A percentile compares a stretch with the other conserved stretches of the same genome.
phyloP scores from a whole-genome alignment of 345 rosid genomes.

The Populus euphratica region DNA sequence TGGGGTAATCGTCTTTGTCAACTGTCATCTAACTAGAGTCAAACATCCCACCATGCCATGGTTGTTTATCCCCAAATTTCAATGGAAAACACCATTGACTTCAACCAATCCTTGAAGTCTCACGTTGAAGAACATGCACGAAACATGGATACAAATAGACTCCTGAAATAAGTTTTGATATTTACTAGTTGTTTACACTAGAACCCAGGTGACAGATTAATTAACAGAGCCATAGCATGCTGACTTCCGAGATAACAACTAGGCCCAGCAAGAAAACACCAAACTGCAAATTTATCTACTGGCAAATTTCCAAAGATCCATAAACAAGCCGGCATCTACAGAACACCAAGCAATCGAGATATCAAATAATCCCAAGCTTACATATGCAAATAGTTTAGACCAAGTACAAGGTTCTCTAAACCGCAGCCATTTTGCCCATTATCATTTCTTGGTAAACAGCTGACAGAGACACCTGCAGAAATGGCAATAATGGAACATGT shows the following conservation, averaged over 20 bases:
- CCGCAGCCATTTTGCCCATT: not conserved
- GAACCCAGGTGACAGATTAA: not conserved
- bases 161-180: not conserved
- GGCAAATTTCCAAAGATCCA: not conserved
- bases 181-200: not conserved
- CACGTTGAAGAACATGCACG: not conserved
- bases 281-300: not conserved
- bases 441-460: not conserved
- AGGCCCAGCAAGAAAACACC: not conserved
- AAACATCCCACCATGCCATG: too few species aligned
- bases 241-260: not conserved
- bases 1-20: too few species aligned
- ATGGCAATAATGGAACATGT: not conserved
- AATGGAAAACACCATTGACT: conserved; percentile 35
- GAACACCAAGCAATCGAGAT: not conserved
- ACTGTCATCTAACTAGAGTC: too few species aligned
- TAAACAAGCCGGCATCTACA: not conserved
- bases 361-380: not conserved
- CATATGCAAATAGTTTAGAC: not conserved
- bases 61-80: conserved; percentile 16
- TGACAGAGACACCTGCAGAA: not conserved
- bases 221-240: not conserved
- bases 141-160: not conserved
- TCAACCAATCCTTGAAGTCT: not conserved
- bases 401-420: not conserved